phyloP scores from a whole-genome alignment of 169 alveolate genomes.

The Plasmodium gonderi region DNA sequence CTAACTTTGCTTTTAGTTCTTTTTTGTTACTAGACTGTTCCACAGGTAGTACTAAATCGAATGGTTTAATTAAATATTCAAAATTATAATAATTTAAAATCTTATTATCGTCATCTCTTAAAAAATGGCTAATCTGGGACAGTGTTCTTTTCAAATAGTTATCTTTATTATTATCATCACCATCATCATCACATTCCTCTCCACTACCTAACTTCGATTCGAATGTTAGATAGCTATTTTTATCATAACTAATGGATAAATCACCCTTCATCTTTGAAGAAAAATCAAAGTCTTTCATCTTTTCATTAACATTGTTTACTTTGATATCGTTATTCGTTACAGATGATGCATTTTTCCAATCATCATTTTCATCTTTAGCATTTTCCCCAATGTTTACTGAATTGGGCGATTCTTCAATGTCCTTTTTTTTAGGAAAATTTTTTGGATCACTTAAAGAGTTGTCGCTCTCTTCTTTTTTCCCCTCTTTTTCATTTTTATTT shows the following conservation, averaged over 20 bases:
- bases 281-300: not conserved
- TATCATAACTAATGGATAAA: not conserved
- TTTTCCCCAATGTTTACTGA: not conserved
- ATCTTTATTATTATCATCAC: constrained; percentile 14
- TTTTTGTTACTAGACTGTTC: constrained; percentile 75
- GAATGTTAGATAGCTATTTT: not conserved
- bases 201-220: constrained; percentile 22
- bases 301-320: not conserved
- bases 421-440: not conserved
- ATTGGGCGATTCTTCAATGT: not conserved
- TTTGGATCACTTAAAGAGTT: not conserved
- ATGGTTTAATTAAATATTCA: constrained; percentile 78
- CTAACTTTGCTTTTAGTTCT: constrained; percentile 80
- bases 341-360: not conserved
- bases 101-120: constrained; percentile 62
- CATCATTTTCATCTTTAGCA: constrained; percentile 4
- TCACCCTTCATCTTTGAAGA: not conserved
- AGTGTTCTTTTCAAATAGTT: constrained; percentile 48
- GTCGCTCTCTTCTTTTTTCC: not conserved
- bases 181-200: not conserved
- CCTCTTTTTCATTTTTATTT: not conserved
- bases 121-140: constrained; percentile 22
- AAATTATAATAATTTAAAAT: constrained; percentile 45
- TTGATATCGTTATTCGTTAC: not conserved
- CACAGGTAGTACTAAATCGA: constrained; percentile 69